phyloP scores from a whole-genome alignment of 139 green algal species.

The Pseudopediastrum boryanum region DNA sequence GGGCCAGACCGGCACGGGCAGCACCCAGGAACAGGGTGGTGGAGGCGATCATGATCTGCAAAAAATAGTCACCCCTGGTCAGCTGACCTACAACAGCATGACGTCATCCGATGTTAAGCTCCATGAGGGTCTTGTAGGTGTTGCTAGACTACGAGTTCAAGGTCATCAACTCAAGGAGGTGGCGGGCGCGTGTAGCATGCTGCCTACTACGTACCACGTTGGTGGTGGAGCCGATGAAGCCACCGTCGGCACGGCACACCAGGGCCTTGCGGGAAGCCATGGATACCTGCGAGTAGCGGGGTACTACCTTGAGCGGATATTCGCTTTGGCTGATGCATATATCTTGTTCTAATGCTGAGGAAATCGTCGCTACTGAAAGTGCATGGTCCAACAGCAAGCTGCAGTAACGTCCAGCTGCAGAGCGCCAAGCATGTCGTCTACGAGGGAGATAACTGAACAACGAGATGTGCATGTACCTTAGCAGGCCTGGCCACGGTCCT shows the following conservation, averaged over 20 bases:
- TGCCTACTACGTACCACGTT: conserved; percentile 64
- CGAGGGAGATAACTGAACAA: background rate
- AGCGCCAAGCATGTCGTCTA: too few species aligned
- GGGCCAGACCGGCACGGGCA: conserved; percentile 91
- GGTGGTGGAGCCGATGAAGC: conserved; percentile 76
- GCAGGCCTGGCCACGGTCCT: background rate
- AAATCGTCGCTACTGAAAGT: too few species aligned
- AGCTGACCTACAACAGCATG: background rate
- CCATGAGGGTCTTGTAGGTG: background rate
- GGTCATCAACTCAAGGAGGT: background rate
- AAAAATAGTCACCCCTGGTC: background rate
- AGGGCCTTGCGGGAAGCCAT: conserved; percentile 39
- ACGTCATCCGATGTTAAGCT: background rate
- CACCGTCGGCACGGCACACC: conserved; percentile 63
- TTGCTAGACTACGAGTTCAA: background rate
- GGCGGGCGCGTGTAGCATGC: background rate
- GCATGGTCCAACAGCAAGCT: too few species aligned
- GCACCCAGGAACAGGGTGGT: conserved; percentile 80
- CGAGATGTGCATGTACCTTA: background rate
- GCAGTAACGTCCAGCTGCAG: too few species aligned
- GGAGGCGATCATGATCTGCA: conserved; percentile 91
- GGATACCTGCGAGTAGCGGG: background rate
- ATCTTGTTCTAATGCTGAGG: too few species aligned
- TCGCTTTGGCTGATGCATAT: too few species aligned
- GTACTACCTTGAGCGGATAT: too few species aligned